Evolutionary conservation across 768 basidiomycete genomes (phyloP).

Genomic region (Stropharia rugosoannulata): DNA sequence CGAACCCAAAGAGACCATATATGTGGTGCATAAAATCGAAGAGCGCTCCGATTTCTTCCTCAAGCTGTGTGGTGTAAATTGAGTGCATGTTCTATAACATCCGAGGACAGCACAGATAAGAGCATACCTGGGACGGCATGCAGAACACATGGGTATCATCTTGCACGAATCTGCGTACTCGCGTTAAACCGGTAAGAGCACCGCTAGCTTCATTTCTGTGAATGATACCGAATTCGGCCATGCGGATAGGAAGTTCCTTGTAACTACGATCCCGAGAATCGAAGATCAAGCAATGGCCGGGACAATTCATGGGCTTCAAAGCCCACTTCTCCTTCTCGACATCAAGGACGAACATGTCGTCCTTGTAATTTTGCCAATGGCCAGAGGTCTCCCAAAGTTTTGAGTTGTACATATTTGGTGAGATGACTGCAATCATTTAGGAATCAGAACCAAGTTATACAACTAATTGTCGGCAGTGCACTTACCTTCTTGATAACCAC

Average conservation of each 20-base stretch:
- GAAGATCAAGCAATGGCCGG: slow-evolving; percentile 94
- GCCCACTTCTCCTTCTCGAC: slow-evolving; percentile 96
- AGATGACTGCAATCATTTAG: slow-evolving; percentile 65
- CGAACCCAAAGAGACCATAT: slow-evolving; percentile 93
- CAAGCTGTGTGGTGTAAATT: slow-evolving; percentile 52
- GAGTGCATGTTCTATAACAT: background rate
- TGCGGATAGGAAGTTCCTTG: slow-evolving; percentile 92
- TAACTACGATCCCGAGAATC: slow-evolving; percentile 92
- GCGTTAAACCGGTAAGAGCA: slow-evolving; percentile 87
- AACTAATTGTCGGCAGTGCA: slow-evolving; percentile 4
- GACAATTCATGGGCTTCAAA: slow-evolving; percentile 99
- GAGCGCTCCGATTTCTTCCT: slow-evolving; percentile 78
- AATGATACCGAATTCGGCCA: slow-evolving; percentile 98
- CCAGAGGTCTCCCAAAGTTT: slow-evolving; percentile 99
- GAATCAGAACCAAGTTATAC: background rate
- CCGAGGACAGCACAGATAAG: background rate
- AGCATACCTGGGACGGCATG: slow-evolving; percentile 79
- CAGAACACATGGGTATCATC: slow-evolving; percentile 99
- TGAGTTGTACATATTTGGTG: slow-evolving; percentile 95
- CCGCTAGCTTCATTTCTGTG: slow-evolving; percentile 97
- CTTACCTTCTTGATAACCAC: slow-evolving; percentile 91
- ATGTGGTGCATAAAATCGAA: slow-evolving; percentile 96
- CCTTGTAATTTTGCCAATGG: slow-evolving; percentile 97
- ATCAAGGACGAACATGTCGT: slow-evolving; percentile 95
- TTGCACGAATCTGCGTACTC: slow-evolving; percentile 94